Evolutionary conservation across 2,329 filamentous ascomycete species (phyloP).

Genomic region (Colletotrichum sp.): DNA sequence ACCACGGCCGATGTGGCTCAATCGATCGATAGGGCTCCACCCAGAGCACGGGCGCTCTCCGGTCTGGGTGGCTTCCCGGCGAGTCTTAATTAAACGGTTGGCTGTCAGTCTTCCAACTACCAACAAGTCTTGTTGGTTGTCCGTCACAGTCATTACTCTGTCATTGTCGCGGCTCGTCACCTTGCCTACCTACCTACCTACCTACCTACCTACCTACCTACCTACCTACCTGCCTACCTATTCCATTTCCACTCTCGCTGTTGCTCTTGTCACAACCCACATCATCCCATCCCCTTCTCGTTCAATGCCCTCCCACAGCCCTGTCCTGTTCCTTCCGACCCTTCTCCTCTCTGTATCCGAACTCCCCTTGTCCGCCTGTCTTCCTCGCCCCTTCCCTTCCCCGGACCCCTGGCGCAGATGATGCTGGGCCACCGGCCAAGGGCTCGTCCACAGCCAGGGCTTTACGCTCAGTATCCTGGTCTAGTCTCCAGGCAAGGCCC

Average conservation of each 20-base stretch:
- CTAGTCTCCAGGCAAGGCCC: conserved; percentile 5
- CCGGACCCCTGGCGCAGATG: conserved; percentile 9
- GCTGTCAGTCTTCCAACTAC: conserved; percentile 12
- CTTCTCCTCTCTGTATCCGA: background rate
- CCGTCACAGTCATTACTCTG: background rate
- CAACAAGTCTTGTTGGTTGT: background rate
- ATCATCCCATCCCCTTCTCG: background rate
- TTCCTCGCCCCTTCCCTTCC: background rate
- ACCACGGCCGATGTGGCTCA: conserved; percentile 12
- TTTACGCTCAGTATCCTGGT: background rate
- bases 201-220: background rate
- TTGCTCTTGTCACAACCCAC: background rate
- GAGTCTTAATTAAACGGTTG: conserved; percentile 15
- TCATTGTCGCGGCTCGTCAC: background rate
- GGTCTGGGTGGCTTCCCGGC: conserved; percentile 9
- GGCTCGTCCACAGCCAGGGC: background rate
- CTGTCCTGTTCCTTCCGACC: background rate
- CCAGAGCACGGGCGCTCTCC: conserved; percentile 7
- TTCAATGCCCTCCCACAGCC: background rate
- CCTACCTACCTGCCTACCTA: background rate
- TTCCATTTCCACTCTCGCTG: background rate
- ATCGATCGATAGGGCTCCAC: background rate
- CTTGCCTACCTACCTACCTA: background rate
- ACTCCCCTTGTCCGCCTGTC: background rate
- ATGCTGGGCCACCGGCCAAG: background rate